A percentile compares a stretch with the other conserved stretches of the same genome.
phyloP scores from a whole-genome alignment of 2,329 filamentous ascomycete genomes.

The Aspergillus brunneoviolaceus region DNA sequence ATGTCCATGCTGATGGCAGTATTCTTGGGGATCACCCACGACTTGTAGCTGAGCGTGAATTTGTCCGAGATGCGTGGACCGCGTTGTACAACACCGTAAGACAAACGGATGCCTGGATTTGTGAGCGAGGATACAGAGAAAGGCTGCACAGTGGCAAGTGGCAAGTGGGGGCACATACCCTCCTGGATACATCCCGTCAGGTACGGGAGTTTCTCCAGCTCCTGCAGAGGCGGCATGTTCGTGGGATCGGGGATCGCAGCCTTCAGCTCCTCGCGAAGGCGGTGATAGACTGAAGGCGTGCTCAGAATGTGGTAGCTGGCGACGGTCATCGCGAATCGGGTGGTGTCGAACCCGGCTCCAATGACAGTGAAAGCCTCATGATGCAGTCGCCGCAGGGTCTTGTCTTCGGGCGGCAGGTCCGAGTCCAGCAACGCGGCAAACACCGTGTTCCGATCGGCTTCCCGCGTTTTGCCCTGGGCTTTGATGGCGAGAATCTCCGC shows the following conservation, averaged over 20 bases:
- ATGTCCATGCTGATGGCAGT: conserved; percentile 13
- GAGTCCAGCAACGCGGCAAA: conserved; percentile 35
- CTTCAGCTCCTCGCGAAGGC: conserved; percentile 28
- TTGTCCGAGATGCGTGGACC: conserved; percentile 9
- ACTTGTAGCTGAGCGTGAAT: conserved; percentile 12
- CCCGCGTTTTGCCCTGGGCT: conserved; percentile 1
- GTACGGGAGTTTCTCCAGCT: conserved; percentile 36
- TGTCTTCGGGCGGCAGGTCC: conserved; percentile 36
- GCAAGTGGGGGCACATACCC: background rate
- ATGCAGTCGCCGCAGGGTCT: conserved; percentile 24
- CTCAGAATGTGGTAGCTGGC: conserved; percentile 33
- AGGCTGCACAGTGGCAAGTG: too few relatives aligned
- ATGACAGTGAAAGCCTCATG: conserved; percentile 30
- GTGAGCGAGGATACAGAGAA: background rate
- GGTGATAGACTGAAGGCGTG: conserved; percentile 25
- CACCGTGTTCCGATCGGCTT: conserved; percentile 5
- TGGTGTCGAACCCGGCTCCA: conserved; percentile 32
- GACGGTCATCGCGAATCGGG: conserved; percentile 26
- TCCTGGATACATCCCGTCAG: conserved; percentile 20
- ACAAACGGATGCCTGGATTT: conserved; percentile 11
- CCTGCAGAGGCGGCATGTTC: conserved; percentile 13
- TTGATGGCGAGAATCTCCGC: conserved; percentile 4
- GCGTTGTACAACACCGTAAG: conserved; percentile 10
- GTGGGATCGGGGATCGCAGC: conserved; percentile 24
- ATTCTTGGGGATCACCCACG: conserved; percentile 10